A percentile compares a stretch with the other conserved stretches of the same genome.
phyloP scores from a whole-genome alignment of 1,139 yeast genomes.

The Nadsonia commutata region DNA sequence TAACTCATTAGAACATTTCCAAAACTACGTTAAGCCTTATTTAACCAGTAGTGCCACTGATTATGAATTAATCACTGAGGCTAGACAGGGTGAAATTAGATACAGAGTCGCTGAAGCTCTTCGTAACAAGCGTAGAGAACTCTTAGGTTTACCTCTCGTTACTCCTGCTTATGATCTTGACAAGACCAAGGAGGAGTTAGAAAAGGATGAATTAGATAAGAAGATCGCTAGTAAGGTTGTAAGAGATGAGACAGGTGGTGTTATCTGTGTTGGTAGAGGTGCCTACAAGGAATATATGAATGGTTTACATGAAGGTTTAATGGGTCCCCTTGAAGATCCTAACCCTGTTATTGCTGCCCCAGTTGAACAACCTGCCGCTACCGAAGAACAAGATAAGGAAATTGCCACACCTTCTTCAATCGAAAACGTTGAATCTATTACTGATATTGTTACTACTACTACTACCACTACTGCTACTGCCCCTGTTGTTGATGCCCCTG shows the following conservation, averaged over 20 bases:
- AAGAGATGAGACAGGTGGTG: constrained; percentile 48
- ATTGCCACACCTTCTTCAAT: not conserved
- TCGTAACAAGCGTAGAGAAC: constrained; percentile 45
- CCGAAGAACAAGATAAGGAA: not conserved
- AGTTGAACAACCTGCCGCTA: constrained; percentile 4
- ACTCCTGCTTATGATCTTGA: constrained; percentile 8
- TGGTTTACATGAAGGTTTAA: constrained; percentile 87
- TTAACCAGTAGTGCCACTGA: constrained; percentile 79
- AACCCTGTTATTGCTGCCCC: constrained; percentile 12
- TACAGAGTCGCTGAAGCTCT: constrained; percentile 69
- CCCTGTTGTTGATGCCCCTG: constrained; percentile 5
- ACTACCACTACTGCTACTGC: constrained; percentile 5
- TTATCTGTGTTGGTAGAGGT: constrained; percentile 87
- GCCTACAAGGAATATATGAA: constrained; percentile 83
- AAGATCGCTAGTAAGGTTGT: constrained; percentile 16
- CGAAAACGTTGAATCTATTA: not conserved
- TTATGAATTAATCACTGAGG: constrained; percentile 55
- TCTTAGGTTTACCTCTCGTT: constrained; percentile 15
- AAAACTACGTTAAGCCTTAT: constrained; percentile 74
- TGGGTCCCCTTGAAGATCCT: constrained; percentile 79
- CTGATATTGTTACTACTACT: constrained; percentile 1
- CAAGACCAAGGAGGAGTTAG: constrained; percentile 9
- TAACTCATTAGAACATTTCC: constrained; percentile 57
- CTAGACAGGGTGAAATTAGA: constrained; percentile 81
- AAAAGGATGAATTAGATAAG: constrained; percentile 17